Percentiles rank a stretch among this genome's conserved stretches.
Conservation (phyloP, 495 filamentous ascomycete genomes). For the Amphirosellinia nigrospora region DNA sequence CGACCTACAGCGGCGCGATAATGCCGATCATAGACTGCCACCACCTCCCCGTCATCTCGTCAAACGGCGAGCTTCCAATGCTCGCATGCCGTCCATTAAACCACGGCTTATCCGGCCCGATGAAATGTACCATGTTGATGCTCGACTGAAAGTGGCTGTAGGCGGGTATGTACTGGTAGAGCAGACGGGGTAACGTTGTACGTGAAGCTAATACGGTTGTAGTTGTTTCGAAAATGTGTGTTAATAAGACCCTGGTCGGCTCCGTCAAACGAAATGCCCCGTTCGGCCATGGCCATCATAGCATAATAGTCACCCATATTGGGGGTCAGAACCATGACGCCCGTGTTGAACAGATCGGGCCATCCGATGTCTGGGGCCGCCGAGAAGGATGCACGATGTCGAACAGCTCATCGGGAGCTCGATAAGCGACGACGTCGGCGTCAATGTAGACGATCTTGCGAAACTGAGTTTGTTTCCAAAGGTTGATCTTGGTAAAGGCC, state of each 20-base stretch:
- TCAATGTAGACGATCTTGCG: constrained; percentile 91
- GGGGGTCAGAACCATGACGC: constrained; percentile 88
- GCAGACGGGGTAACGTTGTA: constrained; percentile 97
- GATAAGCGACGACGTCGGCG: constrained; percentile 83
- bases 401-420: constrained; percentile 93
- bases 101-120: constrained; percentile 92
- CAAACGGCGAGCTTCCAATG: constrained; percentile 67
- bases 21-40: constrained; percentile 90
- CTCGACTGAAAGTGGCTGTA: constrained; percentile 89
- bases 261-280: constrained; percentile 93
- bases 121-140: constrained; percentile 91
- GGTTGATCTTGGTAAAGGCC: constrained; percentile 93
- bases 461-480: constrained; percentile 93
- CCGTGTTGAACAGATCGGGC: constrained; percentile 98
- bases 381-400: constrained; percentile 73
- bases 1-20: constrained; percentile 64
- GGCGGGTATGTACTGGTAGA: constrained; percentile 94
- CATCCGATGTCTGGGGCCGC: constrained; percentile 96
- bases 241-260: constrained; percentile 97
- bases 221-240: constrained; percentile 82
- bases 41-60: constrained; percentile 83
- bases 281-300: constrained; percentile 78
- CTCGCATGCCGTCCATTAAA: constrained; percentile 65
- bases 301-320: constrained; percentile 88
- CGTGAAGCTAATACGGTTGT: constrained; percentile 87